Evolutionary conservation across 2,329 filamentous ascomycete species (phyloP).

Genomic region (Didymella pomorum): DNA sequence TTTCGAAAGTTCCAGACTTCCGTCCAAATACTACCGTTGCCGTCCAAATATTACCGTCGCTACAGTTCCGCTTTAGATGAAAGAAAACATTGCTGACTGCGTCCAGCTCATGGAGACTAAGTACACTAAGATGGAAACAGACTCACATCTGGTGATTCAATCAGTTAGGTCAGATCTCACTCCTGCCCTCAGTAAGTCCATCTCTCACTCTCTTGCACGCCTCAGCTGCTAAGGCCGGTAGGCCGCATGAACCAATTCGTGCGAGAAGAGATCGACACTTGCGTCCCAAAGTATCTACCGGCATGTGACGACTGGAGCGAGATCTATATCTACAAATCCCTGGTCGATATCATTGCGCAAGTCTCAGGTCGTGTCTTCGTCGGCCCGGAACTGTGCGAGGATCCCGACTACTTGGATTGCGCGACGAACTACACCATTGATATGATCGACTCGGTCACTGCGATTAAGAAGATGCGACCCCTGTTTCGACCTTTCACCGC

Average conservation of each 20-base stretch:
- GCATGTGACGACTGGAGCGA: constrained; percentile 45
- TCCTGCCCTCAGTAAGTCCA: constrained; percentile 43
- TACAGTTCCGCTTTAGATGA: not conserved
- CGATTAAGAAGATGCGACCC: constrained; percentile 39
- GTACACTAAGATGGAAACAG: constrained; percentile 40
- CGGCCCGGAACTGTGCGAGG: constrained; percentile 40
- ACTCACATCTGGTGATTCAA: constrained; percentile 28
- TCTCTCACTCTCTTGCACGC: not conserved
- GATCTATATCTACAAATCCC: constrained; percentile 36
- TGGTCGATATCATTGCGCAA: constrained; percentile 46
- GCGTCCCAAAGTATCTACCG: constrained; percentile 38
- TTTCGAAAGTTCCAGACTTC: not conserved
- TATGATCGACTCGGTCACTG: constrained; percentile 38
- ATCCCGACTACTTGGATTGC: constrained; percentile 42
- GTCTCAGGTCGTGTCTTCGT: constrained; percentile 48
- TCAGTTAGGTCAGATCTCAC: constrained; percentile 46
- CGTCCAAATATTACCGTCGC: not conserved
- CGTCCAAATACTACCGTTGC: not conserved
- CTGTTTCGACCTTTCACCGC: constrained; percentile 38
- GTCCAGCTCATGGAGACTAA: constrained; percentile 41
- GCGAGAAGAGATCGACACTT: constrained; percentile 41
- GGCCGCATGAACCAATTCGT: constrained; percentile 43
- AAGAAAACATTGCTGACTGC: not conserved
- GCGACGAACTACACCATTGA: constrained; percentile 45
- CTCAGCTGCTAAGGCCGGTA: constrained; percentile 25